Conservation (phyloP, 2,329 filamentous ascomycete genomes). For the Colletotrichum ledebouriae region DNA sequence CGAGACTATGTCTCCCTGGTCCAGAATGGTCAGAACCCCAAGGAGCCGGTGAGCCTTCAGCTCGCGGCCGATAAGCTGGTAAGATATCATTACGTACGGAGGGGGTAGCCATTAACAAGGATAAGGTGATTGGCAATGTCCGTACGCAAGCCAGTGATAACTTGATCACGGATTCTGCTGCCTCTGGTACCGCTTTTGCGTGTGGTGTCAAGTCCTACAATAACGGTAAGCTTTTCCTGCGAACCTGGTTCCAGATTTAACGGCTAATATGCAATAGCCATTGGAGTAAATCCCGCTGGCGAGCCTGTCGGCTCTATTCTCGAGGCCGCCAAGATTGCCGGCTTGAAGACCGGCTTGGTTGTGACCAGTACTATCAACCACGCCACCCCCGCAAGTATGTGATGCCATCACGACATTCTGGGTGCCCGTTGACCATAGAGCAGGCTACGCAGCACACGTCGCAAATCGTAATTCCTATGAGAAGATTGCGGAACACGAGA, state of each 20-base stretch:
- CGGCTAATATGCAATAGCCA: constrained; percentile 43
- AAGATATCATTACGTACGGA: not conserved
- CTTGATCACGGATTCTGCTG: constrained; percentile 57
- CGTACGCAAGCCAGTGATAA: constrained; percentile 50
- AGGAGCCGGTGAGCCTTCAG: constrained; percentile 42
- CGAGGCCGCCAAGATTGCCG: constrained; percentile 55
- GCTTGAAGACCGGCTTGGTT: constrained; percentile 57
- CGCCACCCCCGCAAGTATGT: constrained; percentile 48
- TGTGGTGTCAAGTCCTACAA: constrained; percentile 57
- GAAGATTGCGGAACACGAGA: constrained; percentile 55
- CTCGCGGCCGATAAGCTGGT: constrained; percentile 45
- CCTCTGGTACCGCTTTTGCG: constrained; percentile 55
- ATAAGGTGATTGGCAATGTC: constrained; percentile 49
- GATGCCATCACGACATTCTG: not conserved
- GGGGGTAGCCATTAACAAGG: not conserved
- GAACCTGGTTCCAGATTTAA: not conserved
- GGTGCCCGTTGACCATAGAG: not conserved
- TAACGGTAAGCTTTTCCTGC: constrained; percentile 36
- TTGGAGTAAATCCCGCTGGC: constrained; percentile 51
- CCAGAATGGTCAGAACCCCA: constrained; percentile 43
- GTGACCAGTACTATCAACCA: constrained; percentile 57
- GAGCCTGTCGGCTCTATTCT: constrained; percentile 55
- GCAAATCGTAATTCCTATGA: constrained; percentile 51
- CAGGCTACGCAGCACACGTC: constrained; percentile 52
- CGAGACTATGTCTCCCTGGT: constrained; percentile 46